Evolutionary conservation across 495 filamentous ascomycete species (phyloP).

Genomic region (Thermothielavioides terrestris): DNA sequence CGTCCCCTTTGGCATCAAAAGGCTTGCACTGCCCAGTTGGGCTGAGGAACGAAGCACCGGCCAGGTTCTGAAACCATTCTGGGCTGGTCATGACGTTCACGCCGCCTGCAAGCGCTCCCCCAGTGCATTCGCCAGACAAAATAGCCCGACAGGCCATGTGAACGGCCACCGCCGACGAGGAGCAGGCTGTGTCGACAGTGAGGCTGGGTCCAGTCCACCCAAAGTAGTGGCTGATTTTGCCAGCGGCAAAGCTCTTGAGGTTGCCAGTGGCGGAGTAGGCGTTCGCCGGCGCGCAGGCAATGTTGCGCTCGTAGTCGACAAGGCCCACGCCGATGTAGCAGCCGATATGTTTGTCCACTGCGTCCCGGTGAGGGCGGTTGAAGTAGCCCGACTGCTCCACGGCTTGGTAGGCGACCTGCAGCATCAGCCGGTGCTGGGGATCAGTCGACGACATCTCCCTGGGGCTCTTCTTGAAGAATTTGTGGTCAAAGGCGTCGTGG

Average conservation of each 20-base stretch:
- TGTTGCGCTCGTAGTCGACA: conserved; percentile 11
- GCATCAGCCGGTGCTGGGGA: conserved; percentile 65
- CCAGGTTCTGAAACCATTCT: conserved; percentile 42
- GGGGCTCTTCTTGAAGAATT: conserved; percentile 50
- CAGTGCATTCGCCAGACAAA: conserved; percentile 28
- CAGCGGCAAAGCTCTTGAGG: background rate
- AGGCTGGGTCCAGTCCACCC: conserved; percentile 33
- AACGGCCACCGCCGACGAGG: conserved; percentile 42
- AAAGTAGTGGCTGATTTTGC: conserved; percentile 30
- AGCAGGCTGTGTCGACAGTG: conserved; percentile 45
- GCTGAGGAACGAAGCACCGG: conserved; percentile 28
- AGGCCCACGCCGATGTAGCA: conserved; percentile 15
- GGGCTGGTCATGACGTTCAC: conserved; percentile 36
- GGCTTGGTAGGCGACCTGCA: conserved; percentile 71
- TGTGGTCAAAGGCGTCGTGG: conserved; percentile 39
- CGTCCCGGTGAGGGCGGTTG: background rate
- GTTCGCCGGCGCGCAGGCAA: conserved; percentile 40
- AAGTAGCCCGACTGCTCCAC: conserved; percentile 41
- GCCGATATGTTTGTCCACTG: background rate
- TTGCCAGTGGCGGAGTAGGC: background rate
- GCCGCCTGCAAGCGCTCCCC: conserved; percentile 31
- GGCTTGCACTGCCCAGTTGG: conserved; percentile 42
- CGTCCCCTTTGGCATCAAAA: conserved; percentile 51
- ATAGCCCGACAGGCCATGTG: conserved; percentile 43
- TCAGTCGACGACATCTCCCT: conserved; percentile 52